phyloP scores from a whole-genome alignment of 805 yeast genomes.

The Yamadazyma olivae region DNA sequence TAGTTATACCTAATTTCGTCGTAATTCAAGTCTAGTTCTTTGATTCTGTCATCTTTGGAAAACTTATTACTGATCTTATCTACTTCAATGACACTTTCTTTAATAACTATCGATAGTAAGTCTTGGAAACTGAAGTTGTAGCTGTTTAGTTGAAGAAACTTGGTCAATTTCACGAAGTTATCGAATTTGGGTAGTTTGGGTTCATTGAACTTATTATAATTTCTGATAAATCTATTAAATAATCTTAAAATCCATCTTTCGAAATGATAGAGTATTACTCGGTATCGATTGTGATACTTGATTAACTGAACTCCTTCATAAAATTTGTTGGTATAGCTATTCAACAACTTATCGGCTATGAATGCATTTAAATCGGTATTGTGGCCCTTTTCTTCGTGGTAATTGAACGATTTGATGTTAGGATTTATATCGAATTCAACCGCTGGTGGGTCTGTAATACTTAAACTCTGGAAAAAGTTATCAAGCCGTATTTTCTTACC shows the following conservation, averaged over 20 bases:
- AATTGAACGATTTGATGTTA: slow-evolving; percentile 1
- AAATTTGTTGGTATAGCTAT: slow-evolving; percentile 5
- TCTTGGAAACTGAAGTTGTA: slow-evolving; percentile 19
- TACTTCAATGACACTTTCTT: slow-evolving; percentile 25
- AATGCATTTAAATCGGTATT: slow-evolving; percentile 7
- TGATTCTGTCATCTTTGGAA: not conserved
- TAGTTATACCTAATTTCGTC: slow-evolving; percentile 30
- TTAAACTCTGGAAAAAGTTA: slow-evolving; percentile 21
- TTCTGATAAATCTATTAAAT: slow-evolving; percentile 31
- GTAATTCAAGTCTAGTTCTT: slow-evolving; percentile 6
- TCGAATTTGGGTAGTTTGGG: slow-evolving; percentile 17
- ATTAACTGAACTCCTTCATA: slow-evolving; percentile 15
- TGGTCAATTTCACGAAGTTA: slow-evolving; percentile 21
- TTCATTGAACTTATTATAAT: slow-evolving; percentile 20
- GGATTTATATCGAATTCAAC: slow-evolving; percentile 7
- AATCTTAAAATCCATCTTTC: slow-evolving; percentile 34
- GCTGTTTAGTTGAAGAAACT: slow-evolving; percentile 15
- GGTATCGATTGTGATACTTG: slow-evolving; percentile 22
- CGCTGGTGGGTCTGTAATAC: slow-evolving; percentile 16
- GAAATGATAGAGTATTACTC: slow-evolving; percentile 24
- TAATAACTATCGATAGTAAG: slow-evolving; percentile 21
- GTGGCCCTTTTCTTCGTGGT: not conserved
- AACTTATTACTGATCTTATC: slow-evolving; percentile 9
- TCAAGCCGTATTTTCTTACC: slow-evolving; percentile 32
- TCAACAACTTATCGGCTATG: slow-evolving; percentile 14